Base-by-base conservation (phyloP, 331 rosid genomes). In the Acacia concinna region DNA sequence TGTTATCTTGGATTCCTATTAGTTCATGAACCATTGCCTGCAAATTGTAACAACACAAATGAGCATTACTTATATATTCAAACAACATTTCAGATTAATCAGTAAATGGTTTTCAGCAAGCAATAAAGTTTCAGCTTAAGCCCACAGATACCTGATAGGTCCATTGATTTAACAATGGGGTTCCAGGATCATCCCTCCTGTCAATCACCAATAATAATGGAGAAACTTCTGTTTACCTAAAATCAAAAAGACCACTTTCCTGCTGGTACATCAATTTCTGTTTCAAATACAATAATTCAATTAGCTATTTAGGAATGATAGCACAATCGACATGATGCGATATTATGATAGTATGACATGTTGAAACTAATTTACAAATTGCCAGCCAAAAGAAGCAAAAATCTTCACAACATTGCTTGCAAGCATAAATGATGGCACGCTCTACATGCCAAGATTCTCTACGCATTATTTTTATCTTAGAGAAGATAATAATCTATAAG, bases 21-120 rank as follows among this genome's bases (percentile, higher is more conserved):
- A 96, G 87, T 81, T 96, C 99, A 75, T 96, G 98, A 85, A 93
- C 97, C 99, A 96, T 96, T 44, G 97, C 99, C 99, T 96, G 81
- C 74, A 82, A 65, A 68, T 57, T 64, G 72, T 68, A 67, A 85
- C 25, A 46, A 6, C 71, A 81, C 4, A 74, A 71, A 74, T 11
- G 40, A 81, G 23, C 17, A 68, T 75, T 46, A 59, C 68, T 49
- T 12, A 62, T 11, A 41, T 63, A 40, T 46, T 74, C 78, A 78
- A 67, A 76, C 49, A 64, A 62, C 9, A 23, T 63, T 52, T 59
- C 65, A 60, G 40, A 64, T 77, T 41, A 60, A 65, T 66, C 71
- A 40, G 69, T 18, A 37, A 34, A 77, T 74, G 59, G 51, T 80
- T 79, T 38, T 68, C 54, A 64, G 73, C 4, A 81, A 23, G 71